Evolutionary conservation across 768 basidiomycete species (phyloP).

Genomic region (Leccinum rimulosum): DNA sequence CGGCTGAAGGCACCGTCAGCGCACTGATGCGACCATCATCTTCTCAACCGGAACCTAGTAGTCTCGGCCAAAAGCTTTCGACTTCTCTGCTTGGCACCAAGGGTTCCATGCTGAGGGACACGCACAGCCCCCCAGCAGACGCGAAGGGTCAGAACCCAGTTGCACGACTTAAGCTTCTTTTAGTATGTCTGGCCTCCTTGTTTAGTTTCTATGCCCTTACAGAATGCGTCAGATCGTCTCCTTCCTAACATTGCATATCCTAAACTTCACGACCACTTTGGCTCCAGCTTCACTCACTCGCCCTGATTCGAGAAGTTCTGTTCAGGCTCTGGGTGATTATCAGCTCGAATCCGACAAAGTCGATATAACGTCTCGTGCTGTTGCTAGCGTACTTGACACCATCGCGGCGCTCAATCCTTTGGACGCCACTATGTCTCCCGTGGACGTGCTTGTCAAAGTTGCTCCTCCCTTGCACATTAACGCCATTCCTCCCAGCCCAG

Average conservation of each 20-base stretch:
- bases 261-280: constrained; percentile 91
- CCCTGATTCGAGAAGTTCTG: constrained; percentile 31
- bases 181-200: constrained; percentile 46
- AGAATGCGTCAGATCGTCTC: constrained; percentile 62
- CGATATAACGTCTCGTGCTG: constrained; percentile 62
- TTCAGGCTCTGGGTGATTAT: constrained; percentile 15
- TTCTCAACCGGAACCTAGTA: constrained; percentile 17
- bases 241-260: constrained; percentile 86
- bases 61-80: constrained; percentile 27
- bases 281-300: constrained; percentile 59
- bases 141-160: constrained; percentile 75
- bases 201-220: not conserved
- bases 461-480: constrained; percentile 57
- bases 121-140: constrained; percentile 33
- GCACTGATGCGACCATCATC: constrained; percentile 28
- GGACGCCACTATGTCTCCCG: constrained; percentile 20
- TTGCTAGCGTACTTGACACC: constrained; percentile 56
- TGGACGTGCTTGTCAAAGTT: constrained; percentile 57
- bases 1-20: constrained; percentile 30
- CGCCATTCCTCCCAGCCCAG: constrained; percentile 37
- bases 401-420: constrained; percentile 42
- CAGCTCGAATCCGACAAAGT: constrained; percentile 47
- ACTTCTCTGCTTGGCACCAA: constrained; percentile 44
- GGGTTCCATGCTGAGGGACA: constrained; percentile 44
- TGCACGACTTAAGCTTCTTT: constrained; percentile 81